phyloP scores from a whole-genome alignment of 2,329 filamentous ascomycete species.

The Penicillium freii region DNA sequence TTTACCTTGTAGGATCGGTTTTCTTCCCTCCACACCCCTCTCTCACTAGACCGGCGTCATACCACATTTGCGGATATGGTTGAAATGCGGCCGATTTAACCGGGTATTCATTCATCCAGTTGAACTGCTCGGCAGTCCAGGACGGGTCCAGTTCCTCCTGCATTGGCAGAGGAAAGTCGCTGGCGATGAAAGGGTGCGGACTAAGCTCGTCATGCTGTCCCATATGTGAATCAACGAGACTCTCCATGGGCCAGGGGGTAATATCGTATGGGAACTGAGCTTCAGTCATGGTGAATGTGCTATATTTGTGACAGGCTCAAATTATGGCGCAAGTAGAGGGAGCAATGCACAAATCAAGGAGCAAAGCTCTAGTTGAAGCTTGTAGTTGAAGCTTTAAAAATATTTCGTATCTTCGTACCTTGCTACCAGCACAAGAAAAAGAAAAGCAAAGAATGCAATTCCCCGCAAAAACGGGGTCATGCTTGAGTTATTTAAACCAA shows the following conservation, averaged over 20 bases:
- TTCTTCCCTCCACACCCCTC: background rate
- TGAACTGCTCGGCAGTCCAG: background rate
- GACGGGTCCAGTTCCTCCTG: background rate
- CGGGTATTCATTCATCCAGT: background rate
- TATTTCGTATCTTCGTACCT: background rate
- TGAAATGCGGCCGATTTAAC: background rate
- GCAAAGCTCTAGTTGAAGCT: background rate
- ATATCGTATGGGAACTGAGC: background rate
- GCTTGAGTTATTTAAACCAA: background rate
- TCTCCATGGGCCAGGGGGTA: background rate
- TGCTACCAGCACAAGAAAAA: background rate
- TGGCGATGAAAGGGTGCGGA: background rate
- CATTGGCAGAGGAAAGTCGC: background rate
- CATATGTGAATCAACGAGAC: background rate
- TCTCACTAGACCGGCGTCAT: constrained; percentile 8
- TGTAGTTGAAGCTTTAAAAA: background rate
- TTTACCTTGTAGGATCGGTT: constrained; percentile 1
- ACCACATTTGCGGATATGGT: constrained; percentile 10
- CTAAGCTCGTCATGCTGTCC: background rate
- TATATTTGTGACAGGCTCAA: background rate
- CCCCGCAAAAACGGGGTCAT: constrained; percentile 8
- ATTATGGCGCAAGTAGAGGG: background rate
- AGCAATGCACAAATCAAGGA: background rate
- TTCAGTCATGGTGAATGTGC: background rate
- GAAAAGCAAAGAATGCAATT: background rate